Evolutionary conservation across 106 monocot species (phyloP).

Genomic region (Posidonia australis): DNA sequence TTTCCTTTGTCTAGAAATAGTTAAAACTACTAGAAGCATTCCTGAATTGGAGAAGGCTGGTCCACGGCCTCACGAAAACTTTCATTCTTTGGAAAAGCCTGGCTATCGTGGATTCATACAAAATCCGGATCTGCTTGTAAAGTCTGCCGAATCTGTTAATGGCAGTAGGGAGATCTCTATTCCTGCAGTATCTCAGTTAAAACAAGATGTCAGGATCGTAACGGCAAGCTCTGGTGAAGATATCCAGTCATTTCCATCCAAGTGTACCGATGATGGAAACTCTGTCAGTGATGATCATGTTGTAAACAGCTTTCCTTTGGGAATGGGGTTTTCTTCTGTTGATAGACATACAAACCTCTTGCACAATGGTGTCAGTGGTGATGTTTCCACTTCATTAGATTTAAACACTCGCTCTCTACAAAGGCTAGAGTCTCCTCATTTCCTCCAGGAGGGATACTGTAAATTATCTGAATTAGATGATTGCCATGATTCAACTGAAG

Average conservation of each 20-base stretch:
- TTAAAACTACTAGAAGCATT: too few species aligned
- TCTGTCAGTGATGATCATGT: conserved; percentile 10
- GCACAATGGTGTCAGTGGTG: conserved; percentile 3
- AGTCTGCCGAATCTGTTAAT: not conserved
- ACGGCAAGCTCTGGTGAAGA: conserved; percentile 3
- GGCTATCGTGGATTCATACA: conserved; percentile 1
- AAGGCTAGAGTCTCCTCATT: not conserved
- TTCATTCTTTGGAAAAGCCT: conserved; percentile 9
- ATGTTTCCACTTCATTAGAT: conserved; percentile 12
- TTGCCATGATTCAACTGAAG: conserved; percentile 62
- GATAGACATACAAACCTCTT: conserved; percentile 5
- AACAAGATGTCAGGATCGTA: conserved; percentile 6
- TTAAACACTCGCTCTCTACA: not conserved
- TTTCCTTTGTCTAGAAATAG: too few species aligned
- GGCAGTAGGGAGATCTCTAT: not conserved
- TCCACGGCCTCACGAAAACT: conserved; percentile 3
- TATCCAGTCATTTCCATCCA: conserved; percentile 3
- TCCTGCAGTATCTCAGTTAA: conserved; percentile 10
- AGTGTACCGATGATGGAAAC: conserved; percentile 6
- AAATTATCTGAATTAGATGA: conserved; percentile 64
- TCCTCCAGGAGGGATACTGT: conserved; percentile 69
- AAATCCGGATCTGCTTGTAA: conserved; percentile 4
- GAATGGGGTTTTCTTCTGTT: conserved; percentile 10
- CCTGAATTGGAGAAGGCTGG: too few species aligned
- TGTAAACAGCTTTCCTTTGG: not conserved